These are phyloP conservation scores for Monosporascus sp. DNA, from an alignment of 2,329 filamentous ascomycete species.

Conservation along the genomic window DNA sequence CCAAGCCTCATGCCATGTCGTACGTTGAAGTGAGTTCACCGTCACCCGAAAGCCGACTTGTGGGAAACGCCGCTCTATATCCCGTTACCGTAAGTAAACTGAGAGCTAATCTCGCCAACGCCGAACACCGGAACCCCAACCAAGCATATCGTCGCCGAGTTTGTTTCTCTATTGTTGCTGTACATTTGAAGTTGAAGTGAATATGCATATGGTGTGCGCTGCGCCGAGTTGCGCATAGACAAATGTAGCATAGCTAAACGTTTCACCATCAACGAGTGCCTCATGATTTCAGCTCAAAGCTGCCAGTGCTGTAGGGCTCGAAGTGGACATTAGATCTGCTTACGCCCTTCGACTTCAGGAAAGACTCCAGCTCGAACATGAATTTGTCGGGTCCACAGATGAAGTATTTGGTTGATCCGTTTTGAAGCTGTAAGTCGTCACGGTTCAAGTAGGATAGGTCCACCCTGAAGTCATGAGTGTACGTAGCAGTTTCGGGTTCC, in stretches of 20 bases:
- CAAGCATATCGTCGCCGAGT: not conserved
- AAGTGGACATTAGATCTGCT: conserved; percentile 34
- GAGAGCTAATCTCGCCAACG: not conserved
- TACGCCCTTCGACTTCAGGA: conserved; percentile 36
- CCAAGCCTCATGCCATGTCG: not conserved
- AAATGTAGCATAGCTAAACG: not conserved
- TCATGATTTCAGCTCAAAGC: conserved; percentile 28
- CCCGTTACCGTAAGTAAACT: not conserved
- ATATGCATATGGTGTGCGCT: no score
- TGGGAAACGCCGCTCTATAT: no score
- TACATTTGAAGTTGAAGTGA: no score
- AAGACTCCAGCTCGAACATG: conserved; percentile 45
- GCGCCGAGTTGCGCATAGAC: not conserved
- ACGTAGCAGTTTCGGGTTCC: conserved; percentile 39
- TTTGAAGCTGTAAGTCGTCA: conserved; percentile 40
- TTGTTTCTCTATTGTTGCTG: not conserved
- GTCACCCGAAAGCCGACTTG: no score
- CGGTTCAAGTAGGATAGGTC: conserved; percentile 41
- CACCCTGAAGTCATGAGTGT: conserved; percentile 39
- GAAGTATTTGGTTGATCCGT: conserved; percentile 46
- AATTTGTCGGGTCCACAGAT: conserved; percentile 52
- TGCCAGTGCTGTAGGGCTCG: conserved; percentile 43
- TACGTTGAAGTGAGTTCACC: not conserved
- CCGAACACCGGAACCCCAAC: not conserved
- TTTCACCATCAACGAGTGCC: not conserved